These are phyloP conservation scores for Saccharomycopsis sp. DNA, from an alignment of 805 yeast genomes.

Conservation along the genomic window DNA sequence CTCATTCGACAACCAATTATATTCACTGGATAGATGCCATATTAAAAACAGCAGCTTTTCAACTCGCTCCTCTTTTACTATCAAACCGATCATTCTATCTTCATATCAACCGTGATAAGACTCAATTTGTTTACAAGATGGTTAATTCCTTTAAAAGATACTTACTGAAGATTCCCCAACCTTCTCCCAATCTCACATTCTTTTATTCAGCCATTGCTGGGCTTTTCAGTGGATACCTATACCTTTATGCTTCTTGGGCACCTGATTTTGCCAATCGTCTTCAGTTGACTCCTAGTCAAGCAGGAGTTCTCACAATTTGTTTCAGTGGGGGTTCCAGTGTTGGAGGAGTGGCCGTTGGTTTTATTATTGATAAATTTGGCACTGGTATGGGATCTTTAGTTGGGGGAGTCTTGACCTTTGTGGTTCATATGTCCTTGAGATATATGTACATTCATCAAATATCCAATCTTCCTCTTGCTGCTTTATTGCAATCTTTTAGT, in stretches of 20 bases:
- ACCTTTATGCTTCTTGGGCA: slow-evolving; percentile 63
- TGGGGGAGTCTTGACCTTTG: slow-evolving; percentile 45
- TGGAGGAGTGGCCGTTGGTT: slow-evolving; percentile 65
- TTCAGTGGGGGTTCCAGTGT: slow-evolving; percentile 54
- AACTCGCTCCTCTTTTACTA: no score
- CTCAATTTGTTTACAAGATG: no score
- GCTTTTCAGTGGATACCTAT: slow-evolving; percentile 66
- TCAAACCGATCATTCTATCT: no score
- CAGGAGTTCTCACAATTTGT: slow-evolving; percentile 55
- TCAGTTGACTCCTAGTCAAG: slow-evolving; percentile 45
- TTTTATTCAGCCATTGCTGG: slow-evolving; percentile 33
- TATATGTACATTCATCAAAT: slow-evolving; percentile 33
- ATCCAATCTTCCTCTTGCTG: slow-evolving; percentile 25
- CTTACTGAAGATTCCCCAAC: slow-evolving; percentile 4
- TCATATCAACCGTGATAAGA: no score
- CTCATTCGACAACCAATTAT: no score
- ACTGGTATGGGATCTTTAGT: slow-evolving; percentile 41
- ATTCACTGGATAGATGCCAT: no score
- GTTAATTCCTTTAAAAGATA: no score
- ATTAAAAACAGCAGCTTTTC: no score
- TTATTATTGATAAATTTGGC: slow-evolving; percentile 52
- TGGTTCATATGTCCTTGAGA: slow-evolving; percentile 44
- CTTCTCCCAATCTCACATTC: slow-evolving; percentile 5
- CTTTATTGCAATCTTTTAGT: background rate
- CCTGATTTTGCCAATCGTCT: slow-evolving; percentile 56